A percentile compares a stretch with the other conserved stretches of the same genome.
Conservation (phyloP, 805 yeast species). For the Ogataea neopini region DNA sequence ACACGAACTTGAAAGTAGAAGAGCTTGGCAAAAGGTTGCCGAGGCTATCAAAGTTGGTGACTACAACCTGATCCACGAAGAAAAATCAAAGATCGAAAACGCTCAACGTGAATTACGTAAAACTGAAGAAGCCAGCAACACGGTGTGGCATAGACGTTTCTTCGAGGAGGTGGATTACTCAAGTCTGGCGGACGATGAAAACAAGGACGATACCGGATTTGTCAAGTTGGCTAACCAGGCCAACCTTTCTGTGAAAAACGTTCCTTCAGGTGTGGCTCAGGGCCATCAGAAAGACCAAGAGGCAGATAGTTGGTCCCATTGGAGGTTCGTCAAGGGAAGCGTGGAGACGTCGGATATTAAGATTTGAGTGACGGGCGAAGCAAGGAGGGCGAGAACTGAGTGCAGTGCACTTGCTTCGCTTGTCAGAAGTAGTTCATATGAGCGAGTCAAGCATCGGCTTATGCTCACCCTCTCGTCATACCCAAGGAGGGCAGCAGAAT, state of each 20-base stretch:
- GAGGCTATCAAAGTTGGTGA: conserved; percentile 78
- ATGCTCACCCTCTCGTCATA: no score
- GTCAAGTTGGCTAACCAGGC: conserved; percentile 47
- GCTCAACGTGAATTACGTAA: conserved; percentile 81
- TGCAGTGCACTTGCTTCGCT: neutral
- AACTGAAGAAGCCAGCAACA: conserved; percentile 64
- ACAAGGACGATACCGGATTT: conserved; percentile 39
- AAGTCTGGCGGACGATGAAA: conserved; percentile 26
- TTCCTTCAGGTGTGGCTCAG: conserved; percentile 60
- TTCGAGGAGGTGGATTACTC: conserved; percentile 54
- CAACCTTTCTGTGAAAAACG: conserved; percentile 59
- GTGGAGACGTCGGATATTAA: conserved; percentile 59
- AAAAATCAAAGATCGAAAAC: conserved; percentile 79
- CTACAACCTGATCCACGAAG: conserved; percentile 70
- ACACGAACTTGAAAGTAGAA: conserved; percentile 77
- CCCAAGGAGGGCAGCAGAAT: no score
- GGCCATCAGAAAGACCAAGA: conserved; percentile 46
- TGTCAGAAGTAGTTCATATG: no score
- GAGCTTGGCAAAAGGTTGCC: conserved; percentile 89
- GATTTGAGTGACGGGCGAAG: conserved; percentile 28
- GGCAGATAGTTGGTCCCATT: conserved; percentile 54
- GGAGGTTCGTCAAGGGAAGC: conserved; percentile 62
- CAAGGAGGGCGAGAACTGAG: no score
- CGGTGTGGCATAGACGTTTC: conserved; percentile 80
- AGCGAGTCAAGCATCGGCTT: no score